phyloP scores from a whole-genome alignment of 345 rosid genomes.

The Gossypium mustelinum region DNA sequence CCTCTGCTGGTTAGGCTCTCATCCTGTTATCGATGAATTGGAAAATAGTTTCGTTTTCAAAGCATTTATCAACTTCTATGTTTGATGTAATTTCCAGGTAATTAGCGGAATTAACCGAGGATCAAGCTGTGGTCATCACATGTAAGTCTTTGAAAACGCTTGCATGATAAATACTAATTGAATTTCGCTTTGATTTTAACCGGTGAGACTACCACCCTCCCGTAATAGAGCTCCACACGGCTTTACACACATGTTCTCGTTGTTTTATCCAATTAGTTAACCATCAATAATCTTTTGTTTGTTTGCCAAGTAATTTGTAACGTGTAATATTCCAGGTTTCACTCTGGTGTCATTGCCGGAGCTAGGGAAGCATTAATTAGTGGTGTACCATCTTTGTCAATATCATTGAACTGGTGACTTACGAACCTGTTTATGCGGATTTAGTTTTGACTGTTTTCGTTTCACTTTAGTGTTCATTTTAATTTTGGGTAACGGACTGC shows the following conservation, averaged over 20 bases:
- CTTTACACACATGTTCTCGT: not conserved
- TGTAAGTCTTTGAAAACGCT: constrained; percentile 35
- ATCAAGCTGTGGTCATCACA: constrained; percentile 84
- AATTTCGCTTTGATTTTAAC: not conserved
- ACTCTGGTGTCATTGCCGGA: constrained; percentile 89
- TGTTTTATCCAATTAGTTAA: not conserved
- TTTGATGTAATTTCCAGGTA: constrained; percentile 48
- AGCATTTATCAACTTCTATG: constrained; percentile 13
- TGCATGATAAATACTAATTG: not conserved
- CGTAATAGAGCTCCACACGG: not conserved
- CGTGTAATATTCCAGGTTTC: constrained; percentile 54
- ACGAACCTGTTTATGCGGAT: not conserved
- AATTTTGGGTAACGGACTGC: constrained; percentile 4
- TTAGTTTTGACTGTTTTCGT: not conserved
- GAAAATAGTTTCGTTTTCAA: not conserved
- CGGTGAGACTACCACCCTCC: not conserved
- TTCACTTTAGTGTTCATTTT: not conserved
- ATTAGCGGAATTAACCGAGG: constrained; percentile 92
- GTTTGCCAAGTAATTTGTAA: constrained; percentile 15
- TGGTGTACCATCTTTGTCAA: constrained; percentile 86
- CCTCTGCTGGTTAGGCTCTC: constrained; percentile 75
- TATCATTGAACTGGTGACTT: constrained; percentile 89
- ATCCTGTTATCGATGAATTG: constrained; percentile 10
- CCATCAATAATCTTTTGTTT: not conserved
- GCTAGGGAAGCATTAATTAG: constrained; percentile 86